Evolutionary conservation across 2,329 filamentous ascomycete species (phyloP), one percentile per base, ranked within the genome.

Genomic region (Penicillium janthinellum): DNA sequence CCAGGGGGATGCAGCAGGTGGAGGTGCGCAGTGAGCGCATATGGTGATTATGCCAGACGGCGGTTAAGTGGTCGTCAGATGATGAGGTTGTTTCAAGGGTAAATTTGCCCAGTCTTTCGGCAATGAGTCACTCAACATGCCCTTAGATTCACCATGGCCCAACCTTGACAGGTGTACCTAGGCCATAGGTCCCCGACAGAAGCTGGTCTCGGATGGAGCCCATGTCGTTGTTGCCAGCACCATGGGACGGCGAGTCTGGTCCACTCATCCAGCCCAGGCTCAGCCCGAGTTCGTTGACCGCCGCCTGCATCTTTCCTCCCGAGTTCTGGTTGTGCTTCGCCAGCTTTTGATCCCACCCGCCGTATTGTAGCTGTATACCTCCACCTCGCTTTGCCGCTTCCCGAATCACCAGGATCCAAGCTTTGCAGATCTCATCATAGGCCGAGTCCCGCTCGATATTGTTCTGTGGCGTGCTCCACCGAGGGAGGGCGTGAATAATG

Each of bases 381-480:
- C 92, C 93, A 11, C 92, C 94, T 67, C 90, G 86, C 81, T 98
- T 98, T 22, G 90, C 88, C 1, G 92, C 92, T 76, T 99, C 95
- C 62, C 88, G 89, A 67, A 99, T 90, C 52, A 96, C 94, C 66
- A 96, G 77, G 15, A 91, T 88, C 95, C 95, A 99, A 1, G 95
- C 95, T 71, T 90, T 92, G 28, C 91, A 89, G 64, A 99, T 93
- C 73, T 98, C 95, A 70, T 99, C 94, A 73, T 99, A 99, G 6
- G 94, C 93, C 64, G 92, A 92, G 66, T 96, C 90, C 77, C 97
- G 97, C 80, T 96, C 91, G 69, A 96, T 86, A 66, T 93, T 93
- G 78, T 97, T 90, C 63, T 91, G 87, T 61, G 90, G 90, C 47
- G 88, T 91, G 67, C 95, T 90, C 92, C 93, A 99, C 71, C 96